Evolutionary conservation across 2,329 filamentous ascomycete species (phyloP).

Genomic region (Trematosphaeria pertusa): DNA sequence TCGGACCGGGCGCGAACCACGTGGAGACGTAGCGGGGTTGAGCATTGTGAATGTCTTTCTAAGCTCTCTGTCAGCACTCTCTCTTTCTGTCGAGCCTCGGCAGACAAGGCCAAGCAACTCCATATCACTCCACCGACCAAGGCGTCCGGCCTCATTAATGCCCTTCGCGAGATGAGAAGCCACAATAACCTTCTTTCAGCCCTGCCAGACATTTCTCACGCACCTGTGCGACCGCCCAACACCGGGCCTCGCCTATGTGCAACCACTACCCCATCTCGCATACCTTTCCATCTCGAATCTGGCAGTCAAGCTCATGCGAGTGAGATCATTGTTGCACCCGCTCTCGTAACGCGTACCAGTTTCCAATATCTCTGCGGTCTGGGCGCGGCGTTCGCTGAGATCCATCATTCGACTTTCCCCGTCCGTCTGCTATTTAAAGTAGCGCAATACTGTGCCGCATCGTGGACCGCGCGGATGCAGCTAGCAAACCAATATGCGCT

Average conservation of each 20-base stretch:
- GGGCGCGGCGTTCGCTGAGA: too few species aligned
- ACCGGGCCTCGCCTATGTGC: slow-evolving; percentile 13
- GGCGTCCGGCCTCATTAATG: background rate
- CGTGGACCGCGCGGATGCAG: background rate
- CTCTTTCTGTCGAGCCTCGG: slow-evolving; percentile 2
- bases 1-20: slow-evolving; percentile 21
- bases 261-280: slow-evolving; percentile 4
- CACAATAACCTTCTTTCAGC: slow-evolving; percentile 29
- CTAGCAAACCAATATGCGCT: background rate
- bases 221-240: slow-evolving; percentile 11
- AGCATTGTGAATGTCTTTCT: slow-evolving; percentile 30
- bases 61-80: slow-evolving; percentile 22
- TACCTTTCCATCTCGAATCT: slow-evolving; percentile 1
- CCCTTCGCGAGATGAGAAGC: slow-evolving; percentile 5
- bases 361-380: too few species aligned
- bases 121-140: slow-evolving; percentile 6
- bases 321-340: slow-evolving; percentile 16
- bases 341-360: slow-evolving; percentile 4
- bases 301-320: slow-evolving; percentile 13
- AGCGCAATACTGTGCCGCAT: background rate
- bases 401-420: background rate
- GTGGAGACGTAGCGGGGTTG: slow-evolving; percentile 13
- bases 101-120: slow-evolving; percentile 6
- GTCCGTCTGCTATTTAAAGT: slow-evolving; percentile 8
- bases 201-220: slow-evolving; percentile 22